Evolutionary conservation across 129 eudicot genomes (phyloP).

Genomic region (Helichrysum umbraculigerum): DNA sequence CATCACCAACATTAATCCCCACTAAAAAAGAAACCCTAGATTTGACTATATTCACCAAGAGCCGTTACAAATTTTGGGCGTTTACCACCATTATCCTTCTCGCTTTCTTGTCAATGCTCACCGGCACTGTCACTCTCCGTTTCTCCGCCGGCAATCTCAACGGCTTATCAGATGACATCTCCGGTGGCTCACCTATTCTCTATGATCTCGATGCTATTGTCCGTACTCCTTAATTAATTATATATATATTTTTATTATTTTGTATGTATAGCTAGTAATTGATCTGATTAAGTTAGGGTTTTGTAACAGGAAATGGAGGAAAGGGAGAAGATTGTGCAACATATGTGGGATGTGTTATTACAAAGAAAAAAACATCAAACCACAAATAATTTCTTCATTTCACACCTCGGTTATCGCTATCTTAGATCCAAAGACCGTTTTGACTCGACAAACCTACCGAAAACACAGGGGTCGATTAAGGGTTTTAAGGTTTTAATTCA

Average conservation of each 20-base stretch:
- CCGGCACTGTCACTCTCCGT: constrained; percentile 78
- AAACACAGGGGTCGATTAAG: too few relatives aligned
- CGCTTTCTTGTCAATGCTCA: constrained; percentile 81
- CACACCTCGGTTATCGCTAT: too few relatives aligned
- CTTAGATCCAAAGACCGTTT: too few relatives aligned
- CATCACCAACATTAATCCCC: constrained; percentile 50
- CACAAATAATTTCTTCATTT: too few relatives aligned
- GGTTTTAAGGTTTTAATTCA: too few relatives aligned
- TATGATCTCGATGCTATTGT: constrained; percentile 85
- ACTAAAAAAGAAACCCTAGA: constrained; percentile 41
- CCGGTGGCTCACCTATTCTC: constrained; percentile 28
- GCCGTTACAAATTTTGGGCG: constrained; percentile 82
- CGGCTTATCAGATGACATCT: constrained; percentile 40
- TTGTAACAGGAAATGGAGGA: constrained; percentile 76
- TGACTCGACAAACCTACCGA: too few relatives aligned
- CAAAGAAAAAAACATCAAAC: too few relatives aligned
- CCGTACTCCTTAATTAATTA: neutral
- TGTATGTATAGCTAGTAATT: neutral
- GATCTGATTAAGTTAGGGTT: constrained; percentile 16
- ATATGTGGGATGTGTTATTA: constrained; percentile 95
- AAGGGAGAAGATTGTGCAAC: constrained; percentile 76
- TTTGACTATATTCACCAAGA: constrained; percentile 43
- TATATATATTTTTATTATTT: neutral
- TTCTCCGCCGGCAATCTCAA: constrained; percentile 71
- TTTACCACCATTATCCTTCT: constrained; percentile 64